A percentile compares a stretch with the other conserved stretches of the same genome.
Evolutionary conservation across 805 yeast species (phyloP).

Genomic region (Priceomyces haplophilus): DNA sequence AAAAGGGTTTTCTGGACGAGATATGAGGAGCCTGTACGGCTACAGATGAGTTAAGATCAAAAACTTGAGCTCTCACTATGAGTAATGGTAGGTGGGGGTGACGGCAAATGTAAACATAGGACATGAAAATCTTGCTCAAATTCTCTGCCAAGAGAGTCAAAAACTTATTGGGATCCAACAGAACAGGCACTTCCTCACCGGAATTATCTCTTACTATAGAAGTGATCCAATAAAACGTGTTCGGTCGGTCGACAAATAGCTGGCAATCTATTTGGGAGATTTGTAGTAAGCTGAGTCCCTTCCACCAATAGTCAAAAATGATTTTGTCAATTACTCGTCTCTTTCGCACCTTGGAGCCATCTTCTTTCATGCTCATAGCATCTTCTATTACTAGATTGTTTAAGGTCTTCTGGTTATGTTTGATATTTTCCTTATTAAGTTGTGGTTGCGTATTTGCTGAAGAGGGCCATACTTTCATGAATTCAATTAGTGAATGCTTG

Average conservation of each 20-base stretch:
- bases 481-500: slow-evolving; percentile 29
- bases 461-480: slow-evolving; percentile 34
- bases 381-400: slow-evolving; percentile 19
- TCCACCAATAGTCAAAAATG: slow-evolving; percentile 49
- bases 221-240: slow-evolving; percentile 43
- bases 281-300: slow-evolving; percentile 62
- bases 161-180: slow-evolving; percentile 51
- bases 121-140: slow-evolving; percentile 50
- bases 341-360: slow-evolving; percentile 21
- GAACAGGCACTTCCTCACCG: slow-evolving; percentile 26
- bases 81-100: slow-evolving; percentile 63
- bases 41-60: slow-evolving; percentile 41
- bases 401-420: slow-evolving; percentile 18
- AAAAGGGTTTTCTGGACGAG: slow-evolving; percentile 57
- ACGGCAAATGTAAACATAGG: slow-evolving; percentile 63
- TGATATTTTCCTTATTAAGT: slow-evolving; percentile 8
- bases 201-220: slow-evolving; percentile 42
- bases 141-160: slow-evolving; percentile 46
- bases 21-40: slow-evolving; percentile 35
- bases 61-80: slow-evolving; percentile 64
- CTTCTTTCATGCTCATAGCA: slow-evolving; percentile 10
- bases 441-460: slow-evolving; percentile 28
- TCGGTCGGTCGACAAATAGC: slow-evolving; percentile 57
- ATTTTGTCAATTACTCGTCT: slow-evolving; percentile 41
- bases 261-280: slow-evolving; percentile 71